Evolutionary conservation across 352 stramenopile genomes (phyloP), one percentile per base, ranked within the genome.

Genomic region (Pythium phragmitis): DNA sequence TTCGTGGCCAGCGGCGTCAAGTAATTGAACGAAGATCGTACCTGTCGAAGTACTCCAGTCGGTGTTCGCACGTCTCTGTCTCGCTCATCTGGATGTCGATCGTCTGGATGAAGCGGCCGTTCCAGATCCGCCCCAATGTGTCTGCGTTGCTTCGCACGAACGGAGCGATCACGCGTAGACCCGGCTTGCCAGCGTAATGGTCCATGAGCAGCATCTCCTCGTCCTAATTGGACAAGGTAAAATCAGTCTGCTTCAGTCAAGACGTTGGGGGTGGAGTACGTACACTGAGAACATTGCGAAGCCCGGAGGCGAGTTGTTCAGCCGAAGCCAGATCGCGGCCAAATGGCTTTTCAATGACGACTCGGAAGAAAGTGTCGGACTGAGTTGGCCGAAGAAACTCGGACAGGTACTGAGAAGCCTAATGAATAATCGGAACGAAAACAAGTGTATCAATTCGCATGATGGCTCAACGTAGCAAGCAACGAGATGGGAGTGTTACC

Each of bases 191-290:
- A n/a, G 89, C 77, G 61, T 93, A 96, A 56, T 96, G 87, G 28
- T 96, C 87, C 61, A 94, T 91, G n/a, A 93, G 63, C n/a, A 87
- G 85, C 30, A 94, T 68, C 58, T 96, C 85, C 16, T 92, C 48
- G 28, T 76, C 72, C 75, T 88, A 21, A 7, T n/a, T 13, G 7
- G 16, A 9, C 28, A 56, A 26, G 26, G 26, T 30, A 5, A 30
- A 30, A 30, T 5, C 26, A 30, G 26, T 5, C 26, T 30, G 26
- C 26, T 30, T 30, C 26, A 30, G 26, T 0, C 26, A 30, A 21
- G 1, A 21, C 21, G 21, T 21, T 21, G 21, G 21, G 19, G 4
- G n/a, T 33, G 7, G 13, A 4, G 30, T 26, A 58, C 64, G 1
- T 56, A 88, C 77, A 13, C 37, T 54, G 11, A 90, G 78, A 14